Evolutionary conservation across 1,139 yeast species (phyloP).

Genomic region (Nakaseomyces nivariensis): DNA sequence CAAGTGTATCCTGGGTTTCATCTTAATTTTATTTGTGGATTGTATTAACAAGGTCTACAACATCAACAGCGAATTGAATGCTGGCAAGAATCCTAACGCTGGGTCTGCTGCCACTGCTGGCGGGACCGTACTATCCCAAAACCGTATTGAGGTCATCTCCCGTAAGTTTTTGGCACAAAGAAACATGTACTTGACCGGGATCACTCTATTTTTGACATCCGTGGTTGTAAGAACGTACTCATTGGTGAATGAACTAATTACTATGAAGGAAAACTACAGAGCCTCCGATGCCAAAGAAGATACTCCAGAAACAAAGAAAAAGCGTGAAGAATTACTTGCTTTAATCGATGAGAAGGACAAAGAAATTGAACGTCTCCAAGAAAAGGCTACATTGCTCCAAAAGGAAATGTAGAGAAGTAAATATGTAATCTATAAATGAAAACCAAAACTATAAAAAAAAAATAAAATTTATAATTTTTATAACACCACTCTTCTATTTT

Average conservation of each 20-base stretch:
- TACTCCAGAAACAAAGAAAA: constrained; percentile 29
- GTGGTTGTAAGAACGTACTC: constrained; percentile 80
- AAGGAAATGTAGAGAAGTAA: constrained; percentile 33
- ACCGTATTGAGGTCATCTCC: constrained; percentile 31
- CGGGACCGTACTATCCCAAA: constrained; percentile 14
- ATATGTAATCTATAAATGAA: not conserved
- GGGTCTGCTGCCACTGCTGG: constrained; percentile 6
- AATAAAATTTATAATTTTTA: not conserved
- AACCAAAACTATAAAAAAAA: not conserved
- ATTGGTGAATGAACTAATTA: constrained; percentile 67
- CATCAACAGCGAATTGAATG: constrained; percentile 52
- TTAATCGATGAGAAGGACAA: constrained; percentile 51
- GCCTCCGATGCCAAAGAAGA: constrained; percentile 31
- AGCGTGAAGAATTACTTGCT: constrained; percentile 34
- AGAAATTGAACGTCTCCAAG: constrained; percentile 57
- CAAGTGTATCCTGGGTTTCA: constrained; percentile 77
- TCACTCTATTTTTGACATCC: constrained; percentile 81
- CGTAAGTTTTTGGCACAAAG: constrained; percentile 93
- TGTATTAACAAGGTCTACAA: constrained; percentile 75
- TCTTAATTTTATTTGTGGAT: constrained; percentile 75
- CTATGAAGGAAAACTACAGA: constrained; percentile 43
- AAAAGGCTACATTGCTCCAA: constrained; percentile 58
- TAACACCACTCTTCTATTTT: no score
- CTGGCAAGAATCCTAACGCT: constrained; percentile 7
- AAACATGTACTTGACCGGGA: constrained; percentile 93